Conservation (phyloP, 768 basidiomycete genomes). For the Xanthoconium stramineum region DNA sequence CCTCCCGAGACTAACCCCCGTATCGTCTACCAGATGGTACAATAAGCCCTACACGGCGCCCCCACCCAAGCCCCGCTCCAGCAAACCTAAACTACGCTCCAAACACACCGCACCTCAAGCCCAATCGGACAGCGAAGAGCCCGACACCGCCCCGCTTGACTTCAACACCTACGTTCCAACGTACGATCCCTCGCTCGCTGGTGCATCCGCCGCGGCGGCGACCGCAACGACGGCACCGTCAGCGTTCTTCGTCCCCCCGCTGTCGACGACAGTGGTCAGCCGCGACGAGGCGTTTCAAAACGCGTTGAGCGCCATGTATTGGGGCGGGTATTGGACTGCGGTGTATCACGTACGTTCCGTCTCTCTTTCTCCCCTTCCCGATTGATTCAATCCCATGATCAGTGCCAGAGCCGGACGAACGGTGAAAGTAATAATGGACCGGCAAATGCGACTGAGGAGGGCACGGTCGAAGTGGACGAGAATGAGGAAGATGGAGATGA, state of each 20-base stretch:
- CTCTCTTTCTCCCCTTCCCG: background rate
- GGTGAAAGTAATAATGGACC: constrained; percentile 17
- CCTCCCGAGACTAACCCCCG: background rate
- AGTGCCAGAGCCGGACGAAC: constrained; percentile 27
- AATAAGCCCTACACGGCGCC: constrained; percentile 47
- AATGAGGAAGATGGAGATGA: constrained; percentile 18
- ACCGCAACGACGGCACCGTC: constrained; percentile 1
- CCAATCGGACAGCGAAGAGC: constrained; percentile 25
- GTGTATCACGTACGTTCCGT: constrained; percentile 60
- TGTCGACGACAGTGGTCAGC: constrained; percentile 41
- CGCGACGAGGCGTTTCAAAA: constrained; percentile 76
- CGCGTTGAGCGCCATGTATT: constrained; percentile 79
- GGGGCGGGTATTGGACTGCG: constrained; percentile 86
- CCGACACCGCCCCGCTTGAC: constrained; percentile 60
- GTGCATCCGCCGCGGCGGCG: constrained; percentile 22
- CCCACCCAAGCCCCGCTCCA: constrained; percentile 12
- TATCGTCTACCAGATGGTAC: constrained; percentile 59
- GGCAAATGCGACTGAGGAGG: constrained; percentile 31
- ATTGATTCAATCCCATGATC: background rate
- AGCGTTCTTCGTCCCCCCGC: constrained; percentile 30
- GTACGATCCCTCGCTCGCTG: constrained; percentile 61
- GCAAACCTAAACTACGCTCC: background rate
- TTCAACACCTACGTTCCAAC: constrained; percentile 69
- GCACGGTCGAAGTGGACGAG: constrained; percentile 25
- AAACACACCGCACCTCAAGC: background rate